A percentile compares a stretch with the other conserved stretches of the same genome.
phyloP scores from a whole-genome alignment of 768 basidiomycete species.

The Termitomyces sp. region DNA sequence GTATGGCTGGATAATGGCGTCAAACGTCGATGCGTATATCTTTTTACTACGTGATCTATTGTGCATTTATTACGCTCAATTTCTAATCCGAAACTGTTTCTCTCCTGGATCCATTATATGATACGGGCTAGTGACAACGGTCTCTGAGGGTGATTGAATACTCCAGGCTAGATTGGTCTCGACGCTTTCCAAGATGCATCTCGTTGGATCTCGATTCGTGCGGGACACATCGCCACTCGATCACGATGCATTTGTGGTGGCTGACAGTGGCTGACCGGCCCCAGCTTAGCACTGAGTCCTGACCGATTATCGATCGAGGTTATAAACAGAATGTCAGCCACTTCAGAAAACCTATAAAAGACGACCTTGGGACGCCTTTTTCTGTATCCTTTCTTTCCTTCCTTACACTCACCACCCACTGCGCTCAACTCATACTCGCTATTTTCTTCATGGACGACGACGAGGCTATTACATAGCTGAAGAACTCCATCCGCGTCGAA shows the following conservation, averaged over 20 bases:
- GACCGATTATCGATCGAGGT: not conserved
- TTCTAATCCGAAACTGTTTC: not conserved
- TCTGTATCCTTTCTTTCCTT: not conserved
- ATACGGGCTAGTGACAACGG: not conserved
- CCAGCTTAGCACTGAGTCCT: too few relatives aligned
- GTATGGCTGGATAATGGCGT: slow-evolving; percentile 12
- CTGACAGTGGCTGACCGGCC: not conserved
- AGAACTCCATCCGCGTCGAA: not conserved
- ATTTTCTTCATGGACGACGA: not conserved
- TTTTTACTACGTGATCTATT: not conserved
- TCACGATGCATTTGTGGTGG: not conserved
- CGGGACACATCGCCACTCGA: not conserved
- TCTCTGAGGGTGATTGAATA: not conserved
- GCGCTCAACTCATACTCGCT: not conserved
- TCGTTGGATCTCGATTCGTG: not conserved
- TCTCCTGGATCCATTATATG: not conserved
- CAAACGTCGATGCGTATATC: not conserved
- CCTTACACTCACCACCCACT: not conserved
- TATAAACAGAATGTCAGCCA: slow-evolving; percentile 1
- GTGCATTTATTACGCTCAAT: not conserved
- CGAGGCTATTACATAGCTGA: slow-evolving; percentile 6
- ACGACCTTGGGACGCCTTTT: not conserved
- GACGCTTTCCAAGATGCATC: not conserved
- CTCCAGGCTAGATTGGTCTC: not conserved
- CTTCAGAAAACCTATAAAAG: slow-evolving; percentile 1